Evolutionary conservation across 2,329 filamentous ascomycete species (phyloP), one percentile per base, ranked within the genome.

Genomic region (Fusarium cyanostomum): DNA sequence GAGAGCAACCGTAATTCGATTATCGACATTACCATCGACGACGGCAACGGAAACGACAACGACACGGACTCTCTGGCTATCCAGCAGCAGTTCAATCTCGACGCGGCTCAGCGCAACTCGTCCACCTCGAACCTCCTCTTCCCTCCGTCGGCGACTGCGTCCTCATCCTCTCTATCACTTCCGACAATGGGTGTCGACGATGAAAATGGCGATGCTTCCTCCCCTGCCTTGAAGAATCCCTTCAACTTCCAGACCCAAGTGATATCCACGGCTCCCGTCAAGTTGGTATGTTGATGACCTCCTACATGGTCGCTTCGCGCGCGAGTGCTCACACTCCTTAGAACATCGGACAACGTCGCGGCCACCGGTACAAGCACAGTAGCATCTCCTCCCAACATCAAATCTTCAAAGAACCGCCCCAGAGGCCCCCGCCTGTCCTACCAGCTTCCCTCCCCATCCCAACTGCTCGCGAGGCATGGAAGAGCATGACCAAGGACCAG

Each of bases 341-440:
- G 89, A 94, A 92, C 69, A 87, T 97, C 64, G 94, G 94, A 64
- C 92, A 97, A 77, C 88, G 95, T 66, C 90, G 94, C 60, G 95
- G 95, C 62, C 95, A 99, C 81, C 93, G 95, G 75, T 99, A 99
- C 84, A 97, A 97, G 75, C 94, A 98, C 80, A 96, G 92, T 75
- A 96, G 92, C 74, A 90, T 99, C 55, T 96, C 92, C 16, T 80
- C 87, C 8, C 87, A 89, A 70, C 94, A 98, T 75, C 94, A 97
- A 77, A 96, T 98, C 77, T 97, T 98, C 77, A 92, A 96, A 69
- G 93, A 97, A 75, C 95, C 95, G 7, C 89, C 93, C 0, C 90
- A 87, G 5, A 86, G 94, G 50, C 90, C 94, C 1, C 94, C 95
- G 5, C 86, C 97, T 21, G 91, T 94, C 33, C 86, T 99, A 0